phyloP scores from a whole-genome alignment of 108 stramenopile species.

The Nitzschia palea region DNA sequence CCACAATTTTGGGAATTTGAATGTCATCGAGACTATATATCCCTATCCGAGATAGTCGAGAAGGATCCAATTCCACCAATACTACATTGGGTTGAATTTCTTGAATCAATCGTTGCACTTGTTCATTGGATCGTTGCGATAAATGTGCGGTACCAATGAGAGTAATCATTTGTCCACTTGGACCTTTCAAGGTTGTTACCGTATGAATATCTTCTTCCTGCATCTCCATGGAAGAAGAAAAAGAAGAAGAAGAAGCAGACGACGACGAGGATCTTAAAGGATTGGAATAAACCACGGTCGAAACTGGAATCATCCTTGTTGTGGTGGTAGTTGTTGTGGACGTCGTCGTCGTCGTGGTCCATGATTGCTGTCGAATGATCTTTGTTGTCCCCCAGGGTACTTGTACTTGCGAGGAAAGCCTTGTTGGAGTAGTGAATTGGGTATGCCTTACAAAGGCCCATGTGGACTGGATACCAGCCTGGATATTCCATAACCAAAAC shows the following conservation, averaged over 20 bases:
- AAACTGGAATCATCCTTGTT: too few relatives aligned
- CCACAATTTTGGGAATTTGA: background rate
- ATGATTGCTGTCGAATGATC: too few relatives aligned
- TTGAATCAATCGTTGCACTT: constrained; percentile 35
- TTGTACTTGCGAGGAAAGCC: too few relatives aligned
- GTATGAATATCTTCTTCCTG: background rate
- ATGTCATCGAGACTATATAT: constrained; percentile 14
- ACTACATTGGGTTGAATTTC: constrained; percentile 31
- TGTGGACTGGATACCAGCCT: too few relatives aligned
- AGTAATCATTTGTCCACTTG: constrained; percentile 24
- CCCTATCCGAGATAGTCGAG: constrained; percentile 33
- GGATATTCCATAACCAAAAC: too few relatives aligned
- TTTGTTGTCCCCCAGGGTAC: too few relatives aligned
- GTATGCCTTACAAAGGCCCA: too few relatives aligned
- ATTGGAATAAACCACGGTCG: too few relatives aligned
- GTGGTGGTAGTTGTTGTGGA: too few relatives aligned
- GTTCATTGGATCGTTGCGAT: constrained; percentile 28
- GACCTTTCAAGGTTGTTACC: background rate
- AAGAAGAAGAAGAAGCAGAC: background rate
- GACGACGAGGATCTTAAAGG: background rate
- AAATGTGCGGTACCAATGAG: constrained; percentile 42
- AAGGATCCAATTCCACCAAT: constrained; percentile 37
- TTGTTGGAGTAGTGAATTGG: too few relatives aligned
- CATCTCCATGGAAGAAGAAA: background rate
- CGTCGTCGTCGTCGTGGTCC: too few relatives aligned